phyloP scores from a whole-genome alignment of 345 rosid species.

The Geranium brycei region DNA sequence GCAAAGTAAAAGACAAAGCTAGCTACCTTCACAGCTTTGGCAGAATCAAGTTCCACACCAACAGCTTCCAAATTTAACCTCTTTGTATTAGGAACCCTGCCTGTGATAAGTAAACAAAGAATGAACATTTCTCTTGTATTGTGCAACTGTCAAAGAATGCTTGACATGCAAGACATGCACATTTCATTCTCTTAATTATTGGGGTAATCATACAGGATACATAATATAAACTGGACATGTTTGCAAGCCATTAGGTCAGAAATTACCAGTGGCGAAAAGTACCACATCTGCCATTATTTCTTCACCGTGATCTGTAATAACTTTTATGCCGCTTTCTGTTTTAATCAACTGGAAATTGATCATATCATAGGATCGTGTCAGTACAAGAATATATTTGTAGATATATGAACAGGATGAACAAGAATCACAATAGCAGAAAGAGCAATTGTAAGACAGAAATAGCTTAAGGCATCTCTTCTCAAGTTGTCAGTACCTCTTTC shows the following conservation, averaged over 20 bases:
- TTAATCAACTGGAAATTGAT: conserved; percentile 49
- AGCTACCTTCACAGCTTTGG: conserved; percentile 80
- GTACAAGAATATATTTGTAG: background rate
- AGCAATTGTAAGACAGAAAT: background rate
- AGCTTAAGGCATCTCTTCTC: background rate
- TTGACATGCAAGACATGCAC: background rate
- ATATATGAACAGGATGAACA: background rate
- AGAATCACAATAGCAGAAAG: background rate
- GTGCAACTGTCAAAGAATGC: background rate
- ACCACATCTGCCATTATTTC: conserved; percentile 80
- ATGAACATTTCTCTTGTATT: conserved; percentile 1
- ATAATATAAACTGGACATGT: too few relatives aligned
- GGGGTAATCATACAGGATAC: too few relatives aligned
- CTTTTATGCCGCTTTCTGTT: conserved; percentile 71
- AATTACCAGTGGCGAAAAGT: conserved; percentile 91
- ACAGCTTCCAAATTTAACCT: conserved; percentile 79
- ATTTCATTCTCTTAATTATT: background rate
- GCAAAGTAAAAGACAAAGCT: background rate
- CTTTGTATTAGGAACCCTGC: conserved; percentile 72
- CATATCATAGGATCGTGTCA: conserved; percentile 6
- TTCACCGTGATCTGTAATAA: conserved; percentile 75
- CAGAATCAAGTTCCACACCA: conserved; percentile 67
- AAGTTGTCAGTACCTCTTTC: conserved; percentile 37
- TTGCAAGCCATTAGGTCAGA: background rate
- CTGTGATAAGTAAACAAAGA: conserved; percentile 28